Base-by-base conservation (phyloP, 108 stramenopile species). In the Nitzschia sp. region DNA sequence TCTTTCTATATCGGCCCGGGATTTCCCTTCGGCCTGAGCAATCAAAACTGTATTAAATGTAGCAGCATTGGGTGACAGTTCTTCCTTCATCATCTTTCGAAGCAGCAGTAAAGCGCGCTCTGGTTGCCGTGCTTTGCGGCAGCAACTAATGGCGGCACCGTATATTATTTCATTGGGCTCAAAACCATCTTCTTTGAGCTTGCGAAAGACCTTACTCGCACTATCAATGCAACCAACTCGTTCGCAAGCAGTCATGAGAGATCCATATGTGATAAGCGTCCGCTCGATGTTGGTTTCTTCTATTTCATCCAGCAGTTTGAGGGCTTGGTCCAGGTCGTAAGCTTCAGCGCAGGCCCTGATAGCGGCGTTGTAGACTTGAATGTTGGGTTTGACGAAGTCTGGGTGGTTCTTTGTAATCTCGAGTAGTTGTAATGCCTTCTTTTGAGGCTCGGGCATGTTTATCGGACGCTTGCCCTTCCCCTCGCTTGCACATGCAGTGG, bases 171-270 rank as follows among this genome's bases (percentile, higher is more conserved):
- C 87, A 50, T 92, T 89, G 44, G 81, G 73, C 16, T 47, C 52
- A 22, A 88, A 68, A 11, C 29, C 69, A 22, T 71, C 68, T 29
- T 86, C 85, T 53, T 80, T 85, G 58, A 91, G 71, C 74, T 79
- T 68, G 13, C 80, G 75, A 55, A 91, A 87, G 1, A 86, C 90
- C 50, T 65, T 81, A 53, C 79, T 83, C 13, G 79, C 85, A 32
- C 76, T 73, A 29, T 88, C 81, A 17, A 85, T 35, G 66, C 72
- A 60, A 44, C 85, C 91, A 25, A 79, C 81, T 17, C 91, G 80
- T 63, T 92, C 88, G 47, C 88, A 92, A 23, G 91, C 91, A 11
- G 91, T 92, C 86, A 92, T 89, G 44, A 92, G 62, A 2, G 86
- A 81, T 22, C 91, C 91, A 56, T 78, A 92, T 9, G 91, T 92